Conservation (phyloP, 768 basidiomycete genomes). For the Boletus pseudopeckii region DNA sequence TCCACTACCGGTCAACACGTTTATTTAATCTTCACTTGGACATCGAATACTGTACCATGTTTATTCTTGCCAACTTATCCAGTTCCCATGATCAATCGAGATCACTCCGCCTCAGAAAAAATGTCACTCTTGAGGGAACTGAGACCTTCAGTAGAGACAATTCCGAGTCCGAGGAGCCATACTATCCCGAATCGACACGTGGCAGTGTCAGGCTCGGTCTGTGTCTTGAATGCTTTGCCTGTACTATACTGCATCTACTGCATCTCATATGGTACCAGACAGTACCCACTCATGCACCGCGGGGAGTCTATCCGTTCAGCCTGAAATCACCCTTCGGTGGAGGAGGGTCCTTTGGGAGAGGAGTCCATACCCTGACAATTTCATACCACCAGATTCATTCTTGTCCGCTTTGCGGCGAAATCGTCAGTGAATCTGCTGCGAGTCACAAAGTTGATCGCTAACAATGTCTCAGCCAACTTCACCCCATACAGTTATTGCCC, state of each 20-base stretch:
- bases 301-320: background rate
- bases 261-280: background rate
- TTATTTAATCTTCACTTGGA: constrained; percentile 29
- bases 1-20: constrained; percentile 30
- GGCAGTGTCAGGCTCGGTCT: background rate
- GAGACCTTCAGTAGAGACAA: background rate
- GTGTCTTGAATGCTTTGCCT: no score
- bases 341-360: constrained; percentile 76
- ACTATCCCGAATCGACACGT: no score
- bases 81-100: constrained; percentile 27
- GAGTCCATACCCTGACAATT: constrained; percentile 79
- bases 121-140: constrained; percentile 1
- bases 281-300: no score
- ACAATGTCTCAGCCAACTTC: constrained; percentile 61
- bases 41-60: constrained; percentile 14
- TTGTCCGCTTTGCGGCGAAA: constrained; percentile 76
- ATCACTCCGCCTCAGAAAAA: no score
- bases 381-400: constrained; percentile 72
- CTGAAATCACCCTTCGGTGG: constrained; percentile 42
- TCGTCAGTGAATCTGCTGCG: constrained; percentile 45
- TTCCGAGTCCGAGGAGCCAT: no score
- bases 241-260: no score
- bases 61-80: constrained; percentile 1
- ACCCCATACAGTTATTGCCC: constrained; percentile 74
- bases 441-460: constrained; percentile 10